Conservation (phyloP, 1,139 yeast genomes). For the Nadsonia commutata region DNA sequence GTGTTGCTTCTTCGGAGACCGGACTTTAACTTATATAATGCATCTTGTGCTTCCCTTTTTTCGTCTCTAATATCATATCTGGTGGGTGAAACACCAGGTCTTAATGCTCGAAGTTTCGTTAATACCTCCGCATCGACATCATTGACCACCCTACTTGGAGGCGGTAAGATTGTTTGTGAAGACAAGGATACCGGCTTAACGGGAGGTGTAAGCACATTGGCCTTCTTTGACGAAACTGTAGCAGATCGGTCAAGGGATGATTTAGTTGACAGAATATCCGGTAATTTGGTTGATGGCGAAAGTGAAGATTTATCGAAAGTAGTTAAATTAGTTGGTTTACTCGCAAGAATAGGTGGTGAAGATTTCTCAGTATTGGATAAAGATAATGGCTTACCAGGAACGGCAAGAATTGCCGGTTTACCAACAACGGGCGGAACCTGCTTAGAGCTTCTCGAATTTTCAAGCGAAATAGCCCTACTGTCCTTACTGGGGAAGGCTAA, state of each 20-base stretch:
- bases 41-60: constrained; percentile 11
- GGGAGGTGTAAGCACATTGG: constrained; percentile 5
- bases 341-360: background rate
- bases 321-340: background rate
- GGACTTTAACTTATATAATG: constrained; percentile 12
- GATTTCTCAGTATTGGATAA: background rate
- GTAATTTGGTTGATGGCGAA: background rate
- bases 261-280: background rate
- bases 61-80: background rate
- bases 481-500: background rate
- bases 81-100: background rate
- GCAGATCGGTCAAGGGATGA: background rate
- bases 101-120: constrained; percentile 8
- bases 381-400: background rate
- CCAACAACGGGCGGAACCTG: background rate
- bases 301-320: background rate
- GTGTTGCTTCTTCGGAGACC: constrained; percentile 14
- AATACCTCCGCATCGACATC: constrained; percentile 15
- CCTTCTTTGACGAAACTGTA: background rate
- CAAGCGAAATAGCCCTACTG: background rate
- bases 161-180: constrained; percentile 4
- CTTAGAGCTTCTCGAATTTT: background rate
- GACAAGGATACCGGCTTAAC: constrained; percentile 9
- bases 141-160: background rate
- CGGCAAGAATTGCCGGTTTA: background rate